Percentiles rank a stretch among this genome's conserved stretches.
Conservation (phyloP, 106 monocot genomes). For the Amphibolis antarctica region DNA sequence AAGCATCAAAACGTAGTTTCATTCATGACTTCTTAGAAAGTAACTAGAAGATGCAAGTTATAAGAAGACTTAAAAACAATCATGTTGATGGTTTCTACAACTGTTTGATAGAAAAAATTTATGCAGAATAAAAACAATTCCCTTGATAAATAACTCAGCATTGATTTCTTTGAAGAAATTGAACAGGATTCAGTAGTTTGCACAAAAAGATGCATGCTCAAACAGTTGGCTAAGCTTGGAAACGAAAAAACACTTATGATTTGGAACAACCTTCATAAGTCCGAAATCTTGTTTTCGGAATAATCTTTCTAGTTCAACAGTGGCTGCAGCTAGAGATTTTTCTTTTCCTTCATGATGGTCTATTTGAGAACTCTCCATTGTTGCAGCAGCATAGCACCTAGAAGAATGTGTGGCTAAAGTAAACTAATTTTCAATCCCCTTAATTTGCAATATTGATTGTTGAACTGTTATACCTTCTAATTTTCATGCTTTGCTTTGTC, state of each 20-base stretch:
- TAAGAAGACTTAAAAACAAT: no score
- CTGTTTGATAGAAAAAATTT: no score
- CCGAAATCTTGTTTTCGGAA: conserved; percentile 94
- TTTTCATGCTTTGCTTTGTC: conserved; percentile 11
- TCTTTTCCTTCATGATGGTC: conserved; percentile 56
- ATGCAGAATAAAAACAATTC: no score
- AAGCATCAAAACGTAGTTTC: no score
- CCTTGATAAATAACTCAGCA: no score
- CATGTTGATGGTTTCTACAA: no score
- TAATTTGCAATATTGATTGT: not conserved
- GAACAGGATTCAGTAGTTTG: no score
- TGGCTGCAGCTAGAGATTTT: conserved; percentile 57
- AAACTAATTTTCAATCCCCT: not conserved
- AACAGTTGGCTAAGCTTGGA: not conserved
- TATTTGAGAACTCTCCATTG: conserved; percentile 42
- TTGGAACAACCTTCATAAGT: conserved; percentile 67
- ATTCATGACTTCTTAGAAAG: no score
- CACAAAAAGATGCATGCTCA: no score
- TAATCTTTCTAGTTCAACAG: conserved; percentile 68
- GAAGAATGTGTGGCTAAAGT: conserved; percentile 5
- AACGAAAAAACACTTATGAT: not conserved
- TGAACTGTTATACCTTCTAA: conserved; percentile 24
- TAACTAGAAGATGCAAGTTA: no score
- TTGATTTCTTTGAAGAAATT: no score
- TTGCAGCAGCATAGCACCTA: conserved; percentile 75